phyloP scores from a whole-genome alignment of 164 flowering plant species.

The Malania oleifera region DNA sequence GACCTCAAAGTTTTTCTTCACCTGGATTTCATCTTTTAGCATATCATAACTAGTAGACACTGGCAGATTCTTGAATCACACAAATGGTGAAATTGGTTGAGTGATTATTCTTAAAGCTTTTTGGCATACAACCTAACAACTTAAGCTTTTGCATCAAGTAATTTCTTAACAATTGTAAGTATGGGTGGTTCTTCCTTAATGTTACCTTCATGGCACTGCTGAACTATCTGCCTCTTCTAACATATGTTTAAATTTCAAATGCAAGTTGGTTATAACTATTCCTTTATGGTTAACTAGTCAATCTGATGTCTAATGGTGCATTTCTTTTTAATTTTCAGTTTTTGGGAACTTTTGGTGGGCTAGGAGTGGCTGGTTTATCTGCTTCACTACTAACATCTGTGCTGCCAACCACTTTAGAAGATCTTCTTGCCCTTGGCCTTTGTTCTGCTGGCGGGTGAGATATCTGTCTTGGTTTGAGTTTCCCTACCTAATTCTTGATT shows the following conservation, averaged over 20 bases:
- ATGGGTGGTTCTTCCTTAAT: neutral
- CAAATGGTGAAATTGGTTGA: neutral
- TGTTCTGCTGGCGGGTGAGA: constrained; percentile 96
- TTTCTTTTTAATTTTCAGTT: constrained; percentile 34
- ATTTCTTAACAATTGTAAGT: too few species aligned
- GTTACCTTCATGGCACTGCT: neutral
- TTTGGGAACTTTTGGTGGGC: constrained; percentile 82
- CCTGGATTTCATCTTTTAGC: too few species aligned
- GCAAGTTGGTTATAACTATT: too few species aligned
- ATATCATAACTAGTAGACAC: neutral
- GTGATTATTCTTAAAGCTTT: too few species aligned
- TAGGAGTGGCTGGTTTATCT: constrained; percentile 92
- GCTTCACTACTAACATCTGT: constrained; percentile 93
- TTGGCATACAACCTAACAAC: too few species aligned
- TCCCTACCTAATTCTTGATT: too few species aligned
- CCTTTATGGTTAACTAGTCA: neutral
- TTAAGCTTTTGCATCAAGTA: too few species aligned
- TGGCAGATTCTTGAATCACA: neutral
- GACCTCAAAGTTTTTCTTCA: neutral
- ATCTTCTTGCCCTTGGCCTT: constrained; percentile 94
- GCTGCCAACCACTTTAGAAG: constrained; percentile 81
- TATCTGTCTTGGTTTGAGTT: constrained; percentile 2
- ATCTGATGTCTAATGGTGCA: neutral
- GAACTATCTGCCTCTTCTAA: neutral
- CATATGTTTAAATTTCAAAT: neutral